Evolutionary conservation across 2,329 filamentous ascomycete species (phyloP), one percentile per base, ranked within the genome.

Genomic region (Huntiella bhutanensis): DNA sequence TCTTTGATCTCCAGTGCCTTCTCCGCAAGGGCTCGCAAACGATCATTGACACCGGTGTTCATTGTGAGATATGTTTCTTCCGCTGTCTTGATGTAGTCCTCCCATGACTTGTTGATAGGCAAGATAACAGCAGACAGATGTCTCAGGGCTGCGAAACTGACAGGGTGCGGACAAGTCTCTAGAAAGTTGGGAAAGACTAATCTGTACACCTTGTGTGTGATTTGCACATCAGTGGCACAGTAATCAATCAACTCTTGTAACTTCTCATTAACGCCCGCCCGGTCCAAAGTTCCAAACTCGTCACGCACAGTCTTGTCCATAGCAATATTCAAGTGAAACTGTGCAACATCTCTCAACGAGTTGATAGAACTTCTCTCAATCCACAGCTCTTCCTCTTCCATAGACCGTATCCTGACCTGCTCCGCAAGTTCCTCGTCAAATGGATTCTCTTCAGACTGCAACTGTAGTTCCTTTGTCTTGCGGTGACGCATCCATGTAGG

Each of bases 401-500:
- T 60, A 47, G 72, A 69, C 36, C 74, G 73, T 45, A 72, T 77
- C 50, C 80, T 74, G 3, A 96, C 62, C 33, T 94, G 62, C 40
- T 74, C 67, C 2, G 78, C 73, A 17, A 95, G 62, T 52, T 91
- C 82, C 5, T 75, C 64, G 46, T 79, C 80, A 12, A 80, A 73
- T 3, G 77, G 80, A 46, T 84, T 73, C 42, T 69, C 77, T 4
- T 82, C 74, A 41, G 88, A 77, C 56, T 80, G 82, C 51, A 95
- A 87, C 43, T 84, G 70, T 40, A 88, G 56, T 57, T 96, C 88
- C 49, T 80, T 73, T 53, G 80, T 85, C 64, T 98, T 98, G 58
- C 85, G 82, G 60, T 94, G 84, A 60, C 84, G 92, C 79, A 95
- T 86, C 91, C 91, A 98, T 0, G 84, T 94, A 6, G 92, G 91